Base-by-base conservation (phyloP, 306 rosid species). In the Rubus parviflorus region DNA sequence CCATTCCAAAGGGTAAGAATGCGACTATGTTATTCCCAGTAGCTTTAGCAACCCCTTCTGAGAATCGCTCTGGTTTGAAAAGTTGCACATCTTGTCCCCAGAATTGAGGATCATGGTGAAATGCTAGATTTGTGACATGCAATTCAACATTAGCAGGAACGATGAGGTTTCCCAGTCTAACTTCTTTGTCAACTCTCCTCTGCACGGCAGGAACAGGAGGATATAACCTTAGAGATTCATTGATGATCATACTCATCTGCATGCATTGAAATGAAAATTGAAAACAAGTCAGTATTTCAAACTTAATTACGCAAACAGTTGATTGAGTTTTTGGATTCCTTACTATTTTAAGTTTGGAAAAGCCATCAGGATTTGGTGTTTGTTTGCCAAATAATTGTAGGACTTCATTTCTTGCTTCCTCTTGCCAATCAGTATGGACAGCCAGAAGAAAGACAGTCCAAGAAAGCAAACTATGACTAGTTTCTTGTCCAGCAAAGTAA, bases 351-450 rank as follows among this genome's bases (percentile, higher is more conserved):
- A 82, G 75, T 25, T 67, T 77, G 7, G 43, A 4, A 9, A 82
- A 30, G 54, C 38, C 75, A 13, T 82, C 75, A 3, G 81, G 56
- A 13, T 45, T 63, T 38, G 77, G 77, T 49, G 51, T 69, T 43
- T 45, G 56, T 16, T 52, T 69, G n/a, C 80, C 81, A 51, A 81
- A 70, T 49, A 75, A 20, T 9, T 52, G 45, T 9, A 61, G 19
- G 5, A 81, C 84, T 47, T 82, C 85, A 17, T 77, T 73, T 73
- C 85, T 82, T 53, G 79, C 85, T 66, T 72, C 66, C 40, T 82
- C 81, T 77, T 82, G 85, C 85, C 85, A 77, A 35, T 82, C 82
- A 3, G 40, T 68, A 14, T 82, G 75, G 48, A 66, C 35, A 23
- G 82, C 71, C 17, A 77, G 77, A 19, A 82, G 79, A 73, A 72